These are phyloP conservation scores for Aspergillus phoenicis DNA, from an alignment of 2,329 filamentous ascomycete genomes.

Conservation along the genomic window DNA sequence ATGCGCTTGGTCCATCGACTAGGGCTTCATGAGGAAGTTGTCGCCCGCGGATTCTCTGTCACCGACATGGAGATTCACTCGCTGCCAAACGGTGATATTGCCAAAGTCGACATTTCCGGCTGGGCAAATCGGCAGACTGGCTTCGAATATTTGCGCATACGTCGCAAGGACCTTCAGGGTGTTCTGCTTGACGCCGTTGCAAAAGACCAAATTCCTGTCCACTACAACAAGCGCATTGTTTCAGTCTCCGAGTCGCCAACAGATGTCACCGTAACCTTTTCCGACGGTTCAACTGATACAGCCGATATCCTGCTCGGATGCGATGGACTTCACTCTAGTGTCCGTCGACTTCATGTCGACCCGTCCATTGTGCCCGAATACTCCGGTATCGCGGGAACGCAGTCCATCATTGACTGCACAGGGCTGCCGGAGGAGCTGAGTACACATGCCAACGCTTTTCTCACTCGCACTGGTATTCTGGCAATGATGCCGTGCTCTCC, in stretches of 20 bases:
- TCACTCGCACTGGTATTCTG: constrained; percentile 32
- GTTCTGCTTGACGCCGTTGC: constrained; percentile 24
- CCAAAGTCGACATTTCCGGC: background rate
- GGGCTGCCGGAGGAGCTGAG: background rate
- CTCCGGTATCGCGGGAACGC: constrained; percentile 31
- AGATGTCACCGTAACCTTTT: constrained; percentile 16
- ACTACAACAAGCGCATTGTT: constrained; percentile 4
- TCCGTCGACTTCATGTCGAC: constrained; percentile 37
- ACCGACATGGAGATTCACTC: background rate
- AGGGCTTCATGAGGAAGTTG: constrained; percentile 23
- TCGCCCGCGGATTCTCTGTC: constrained; percentile 14
- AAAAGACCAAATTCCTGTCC: constrained; percentile 12
- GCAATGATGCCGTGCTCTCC: constrained; percentile 27
- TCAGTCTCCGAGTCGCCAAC: constrained; percentile 26
- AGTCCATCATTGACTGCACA: constrained; percentile 19
- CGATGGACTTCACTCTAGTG: constrained; percentile 44
- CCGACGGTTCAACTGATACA: constrained; percentile 19
- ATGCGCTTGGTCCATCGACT: constrained; percentile 31
- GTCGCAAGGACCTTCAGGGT: constrained; percentile 30
- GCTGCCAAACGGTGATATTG: background rate
- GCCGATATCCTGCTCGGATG: constrained; percentile 36
- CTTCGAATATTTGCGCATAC: constrained; percentile 32
- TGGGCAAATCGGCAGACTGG: constrained; percentile 20
- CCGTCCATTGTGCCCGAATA: constrained; percentile 33
- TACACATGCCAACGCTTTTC: constrained; percentile 3